A percentile compares a stretch with the other conserved stretches of the same genome.
phyloP scores from a whole-genome alignment of 1,284 basidiomycete species.

The Boletus smithii region DNA sequence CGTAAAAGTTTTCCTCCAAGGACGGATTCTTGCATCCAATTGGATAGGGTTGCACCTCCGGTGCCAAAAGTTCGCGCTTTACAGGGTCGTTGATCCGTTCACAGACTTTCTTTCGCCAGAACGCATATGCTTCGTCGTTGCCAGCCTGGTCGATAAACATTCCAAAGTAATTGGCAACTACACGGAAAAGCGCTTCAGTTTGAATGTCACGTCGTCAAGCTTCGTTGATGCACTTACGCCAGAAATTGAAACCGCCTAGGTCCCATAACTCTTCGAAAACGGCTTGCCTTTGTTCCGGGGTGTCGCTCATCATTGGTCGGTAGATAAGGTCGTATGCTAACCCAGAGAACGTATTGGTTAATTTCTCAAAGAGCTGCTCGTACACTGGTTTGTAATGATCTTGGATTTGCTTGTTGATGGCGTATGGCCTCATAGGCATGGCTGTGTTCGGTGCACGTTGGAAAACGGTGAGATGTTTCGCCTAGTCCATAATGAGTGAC shows the following conservation, averaged over 20 bases:
- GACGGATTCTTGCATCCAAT: constrained; percentile 13
- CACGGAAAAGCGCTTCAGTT: not conserved
- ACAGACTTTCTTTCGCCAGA: constrained; percentile 15
- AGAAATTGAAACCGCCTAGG: constrained; percentile 6
- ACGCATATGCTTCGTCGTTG: constrained; percentile 10
- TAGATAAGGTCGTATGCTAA: not conserved
- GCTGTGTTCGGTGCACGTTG: constrained; percentile 14
- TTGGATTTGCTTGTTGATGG: constrained; percentile 10
- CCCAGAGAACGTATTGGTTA: constrained; percentile 7
- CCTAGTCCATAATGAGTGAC: constrained; percentile 1
- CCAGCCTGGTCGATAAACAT: not conserved
- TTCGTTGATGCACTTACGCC: not conserved
- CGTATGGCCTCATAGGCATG: constrained; percentile 8
- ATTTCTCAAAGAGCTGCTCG: constrained; percentile 12
- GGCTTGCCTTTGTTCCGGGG: constrained; percentile 7
- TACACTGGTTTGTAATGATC: constrained; percentile 9
- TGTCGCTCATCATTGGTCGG: constrained; percentile 12
- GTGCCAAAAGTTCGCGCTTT: constrained; percentile 14
- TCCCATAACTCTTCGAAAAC: constrained; percentile 10
- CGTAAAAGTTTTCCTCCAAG: constrained; percentile 13
- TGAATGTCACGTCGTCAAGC: not conserved
- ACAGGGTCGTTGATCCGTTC: constrained; percentile 10
- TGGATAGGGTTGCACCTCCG: constrained; percentile 9
- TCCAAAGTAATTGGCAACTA: constrained; percentile 5
- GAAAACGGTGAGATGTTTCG: constrained; percentile 14